phyloP scores from a whole-genome alignment of 805 yeast genomes.

The Ascoidea rubescens region DNA sequence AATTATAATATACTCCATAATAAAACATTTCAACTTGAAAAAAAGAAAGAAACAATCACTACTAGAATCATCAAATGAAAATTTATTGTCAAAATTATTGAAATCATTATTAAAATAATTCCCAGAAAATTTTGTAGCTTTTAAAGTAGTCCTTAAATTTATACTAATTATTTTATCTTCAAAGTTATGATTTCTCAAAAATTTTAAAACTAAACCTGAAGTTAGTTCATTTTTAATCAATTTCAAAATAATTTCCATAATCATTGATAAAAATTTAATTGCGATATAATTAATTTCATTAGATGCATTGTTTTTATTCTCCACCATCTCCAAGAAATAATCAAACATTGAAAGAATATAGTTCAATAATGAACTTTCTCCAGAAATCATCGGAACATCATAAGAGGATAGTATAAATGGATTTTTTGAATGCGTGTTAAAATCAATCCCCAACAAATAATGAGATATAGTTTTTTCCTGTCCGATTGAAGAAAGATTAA shows the following conservation, averaged over 20 bases:
- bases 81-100: slow-evolving; percentile 9
- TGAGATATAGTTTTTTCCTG: slow-evolving; percentile 48
- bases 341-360: slow-evolving; percentile 37
- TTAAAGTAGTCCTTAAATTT: slow-evolving; percentile 1
- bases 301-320: not conserved
- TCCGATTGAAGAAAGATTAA: slow-evolving; percentile 28
- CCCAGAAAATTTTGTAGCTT: slow-evolving; percentile 1
- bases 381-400: slow-evolving; percentile 28
- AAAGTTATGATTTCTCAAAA: slow-evolving; percentile 29
- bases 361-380: slow-evolving; percentile 43
- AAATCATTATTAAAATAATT: slow-evolving; percentile 1
- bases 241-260: slow-evolving; percentile 48
- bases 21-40: slow-evolving; percentile 41
- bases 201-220: slow-evolving; percentile 32
- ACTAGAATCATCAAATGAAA: slow-evolving; percentile 9
- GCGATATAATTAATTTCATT: slow-evolving; percentile 36
- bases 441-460: slow-evolving; percentile 62
- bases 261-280: slow-evolving; percentile 39
- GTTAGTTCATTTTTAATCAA: slow-evolving; percentile 46
- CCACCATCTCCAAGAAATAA: slow-evolving; percentile 22
- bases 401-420: slow-evolving; percentile 15
- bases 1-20: slow-evolving; percentile 52
- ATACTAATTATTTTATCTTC: slow-evolving; percentile 14
- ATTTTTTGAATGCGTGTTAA: slow-evolving; percentile 23
- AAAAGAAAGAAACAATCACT: slow-evolving; percentile 19